phyloP scores from a whole-genome alignment of 805 yeast genomes.

The Spathaspora gorwiae region DNA sequence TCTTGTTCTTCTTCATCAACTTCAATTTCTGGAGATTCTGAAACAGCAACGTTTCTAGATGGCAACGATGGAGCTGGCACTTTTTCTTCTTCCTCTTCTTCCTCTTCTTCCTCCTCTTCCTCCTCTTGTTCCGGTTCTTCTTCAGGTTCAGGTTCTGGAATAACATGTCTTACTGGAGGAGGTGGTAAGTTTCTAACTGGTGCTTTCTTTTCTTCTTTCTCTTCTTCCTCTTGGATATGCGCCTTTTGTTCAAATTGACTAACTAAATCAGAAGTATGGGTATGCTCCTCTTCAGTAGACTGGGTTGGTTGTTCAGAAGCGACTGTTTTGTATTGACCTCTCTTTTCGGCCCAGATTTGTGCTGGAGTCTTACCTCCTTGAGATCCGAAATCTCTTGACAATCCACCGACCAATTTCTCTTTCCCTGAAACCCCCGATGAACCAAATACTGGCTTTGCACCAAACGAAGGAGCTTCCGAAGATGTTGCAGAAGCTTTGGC shows the following conservation, averaged over 20 bases:
- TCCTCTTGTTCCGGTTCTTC: constrained; percentile 6
- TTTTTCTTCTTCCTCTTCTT: constrained; percentile 6
- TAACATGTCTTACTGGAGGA: constrained; percentile 4
- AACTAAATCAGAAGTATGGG: constrained; percentile 14
- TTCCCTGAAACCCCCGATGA: constrained; percentile 24
- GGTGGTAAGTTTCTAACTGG: constrained; percentile 8
- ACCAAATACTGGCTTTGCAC: constrained; percentile 36
- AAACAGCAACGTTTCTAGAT: constrained; percentile 16
- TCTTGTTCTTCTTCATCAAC: constrained; percentile 21
- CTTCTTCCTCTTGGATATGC: constrained; percentile 11
- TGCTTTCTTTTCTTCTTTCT: constrained; percentile 5
- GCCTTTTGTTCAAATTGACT: constrained; percentile 15
- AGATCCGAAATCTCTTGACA: constrained; percentile 57
- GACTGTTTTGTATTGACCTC: constrained; percentile 57
- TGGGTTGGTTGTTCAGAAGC: constrained; percentile 22
- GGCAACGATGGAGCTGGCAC: constrained; percentile 12
- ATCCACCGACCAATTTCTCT: constrained; percentile 53
- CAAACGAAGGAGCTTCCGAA: constrained; percentile 22
- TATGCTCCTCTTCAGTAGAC: constrained; percentile 2
- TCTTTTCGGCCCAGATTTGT: constrained; percentile 90
- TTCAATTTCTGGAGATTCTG: constrained; percentile 12
- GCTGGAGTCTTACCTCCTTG: constrained; percentile 88
- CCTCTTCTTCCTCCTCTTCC: constrained; percentile 11
- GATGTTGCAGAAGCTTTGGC: constrained; percentile 26
- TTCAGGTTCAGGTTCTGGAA: not conserved